Base-by-base conservation (phyloP, 2,329 filamentous ascomycete species). In the Chalaropsis ovoidea region DNA sequence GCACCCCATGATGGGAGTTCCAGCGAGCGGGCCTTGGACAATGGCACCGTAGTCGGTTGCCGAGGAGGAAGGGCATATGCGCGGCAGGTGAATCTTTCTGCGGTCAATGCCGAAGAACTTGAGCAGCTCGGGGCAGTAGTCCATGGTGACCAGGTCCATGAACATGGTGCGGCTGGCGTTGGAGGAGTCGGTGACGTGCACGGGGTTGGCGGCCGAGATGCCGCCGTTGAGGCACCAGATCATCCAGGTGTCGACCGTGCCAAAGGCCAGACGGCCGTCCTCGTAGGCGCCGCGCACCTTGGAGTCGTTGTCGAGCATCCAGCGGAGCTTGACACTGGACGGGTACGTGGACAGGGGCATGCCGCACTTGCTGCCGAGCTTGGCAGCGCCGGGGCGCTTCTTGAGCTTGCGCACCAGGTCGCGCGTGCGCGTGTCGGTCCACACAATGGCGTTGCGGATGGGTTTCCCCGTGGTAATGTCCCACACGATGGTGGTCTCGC, bases 101-200 rank as follows among this genome's bases (percentile, higher is more conserved):
- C 71, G 74, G 71, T 84, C 81, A 68, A 96, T 82, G 58, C 82
- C 83, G 75, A 95, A 95, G 77, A 95, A 95, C 27, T 84, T 77
- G 31, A 95, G 78, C 31, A 95, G 81, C 49, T 80, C 80, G 66
- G 90, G 84, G 73, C 93, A 89, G 75, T 95, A 96, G 71, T 91
- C 75, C 67, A 90, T 80, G 11, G 86, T 92, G 70, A 85, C 81
- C 64, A 96, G 80, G 76, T 95, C 90, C 87, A 95, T 92, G 75
- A 96, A 94, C 90, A 95, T 95, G 68, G 91, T 96, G 72, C 91
- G 81, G 64, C 88, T 93, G 22, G 91, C 91, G 74, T 96, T 96
- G 68, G 89, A 90, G 61, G 87, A 85, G 74, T 96, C 91, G 0
- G 91, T 94, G 67, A 95, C 89, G 72, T 89, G 86, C 54, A 91